Evolutionary conservation across 768 basidiomycete species (phyloP), one percentile per base, ranked within the genome.

Genomic region (Boletus barrowsii): DNA sequence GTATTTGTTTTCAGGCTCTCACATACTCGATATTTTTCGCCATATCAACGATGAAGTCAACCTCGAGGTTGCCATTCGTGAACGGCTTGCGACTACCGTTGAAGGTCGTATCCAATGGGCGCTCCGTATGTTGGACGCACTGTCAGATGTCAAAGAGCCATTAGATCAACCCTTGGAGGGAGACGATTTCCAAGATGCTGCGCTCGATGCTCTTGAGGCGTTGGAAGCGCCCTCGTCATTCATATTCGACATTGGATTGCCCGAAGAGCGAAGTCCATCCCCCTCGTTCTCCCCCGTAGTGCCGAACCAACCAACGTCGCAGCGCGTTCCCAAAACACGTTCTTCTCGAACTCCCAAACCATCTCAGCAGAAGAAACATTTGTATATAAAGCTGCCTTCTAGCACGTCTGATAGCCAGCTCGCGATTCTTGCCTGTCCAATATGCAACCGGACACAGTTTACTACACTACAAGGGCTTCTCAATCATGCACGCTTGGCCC

Each of bases 401-500:
- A 55, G 62, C 35, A 48, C 67, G 4, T 68, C 64, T 14, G 63
- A 63, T 22, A 65, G 61, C 18, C 68, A 72, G 26, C 54, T 73
- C 18, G 66, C 62, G 5, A 54, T 72, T 43, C 72, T 81, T 36
- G 66, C 61, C 5, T 81, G 79, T 60, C 71, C 74, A 0, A 74
- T 72, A 48, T 81, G 79, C 55, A 43, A 60, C 10, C 74, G 79
- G 20, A 73, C 71, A 8, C 77, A 82, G 44, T 80, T 81, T 59
- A 78, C 76, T 22, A 80, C 71, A 24, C 70, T 82, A 8, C 79
- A 81, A 54, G 79, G 79, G 13, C 69, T 82, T 37, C 67, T 82
- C 29, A 81, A 81, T 47, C 79, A 81, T 59, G 78, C 76, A 39
- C 77, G 81, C 17, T 63, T 81, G n/a, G 68, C 74, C 10, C 79